Evolutionary conservation across 129 eudicot genomes (phyloP), one percentile per base, ranked within the genome.

Genomic region (Artemisia annua): DNA sequence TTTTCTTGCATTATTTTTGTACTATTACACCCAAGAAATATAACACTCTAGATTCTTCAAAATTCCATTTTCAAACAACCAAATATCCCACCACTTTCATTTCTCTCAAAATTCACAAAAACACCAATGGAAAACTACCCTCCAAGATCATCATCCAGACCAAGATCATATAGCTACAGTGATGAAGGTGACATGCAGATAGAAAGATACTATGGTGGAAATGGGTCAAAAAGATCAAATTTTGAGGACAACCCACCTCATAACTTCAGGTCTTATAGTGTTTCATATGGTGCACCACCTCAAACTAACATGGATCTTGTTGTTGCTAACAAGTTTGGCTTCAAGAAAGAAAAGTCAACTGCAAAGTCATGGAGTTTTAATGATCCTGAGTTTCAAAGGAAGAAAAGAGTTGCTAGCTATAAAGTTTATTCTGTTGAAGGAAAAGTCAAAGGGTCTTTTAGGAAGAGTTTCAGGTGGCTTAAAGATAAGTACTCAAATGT

Each of bases 331-430:
- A 51, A 83, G 3, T 44, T 48, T 52, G 83, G 83, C 82, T 80
- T 80, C 53, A 84, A 86, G 84, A 89, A 81, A 66, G 82, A 74
- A 53, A 85, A 81, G 80, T 75, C 88, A 69, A 64, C 74, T 70
- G 67, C 87, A 18, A 85, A 81, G 51, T 55, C 83, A 13, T 87
- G 95, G 95, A 83, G 80, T 26, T 74, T 91, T 26, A 88, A 69
- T 76, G 97, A 86, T 75, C 96, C 97, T 12, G 97, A 91, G 88
- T 84, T 91, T 22, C 89, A 88, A 78, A 82, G 97, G 84, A 91
- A 86, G 86, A 91, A 76, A 53, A 88, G 97, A 77, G 90, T 91
- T 75, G 97, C 96, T 67, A 78, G 88, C 75, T 91, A 91, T 28
- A 91, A 85, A 79, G 97, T 79, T 52, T 86, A 86, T 70, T 61